A percentile compares a stretch with the other conserved stretches of the same genome.
phyloP scores from a whole-genome alignment of 257 asterid species.

The Coffea eugenioides region DNA sequence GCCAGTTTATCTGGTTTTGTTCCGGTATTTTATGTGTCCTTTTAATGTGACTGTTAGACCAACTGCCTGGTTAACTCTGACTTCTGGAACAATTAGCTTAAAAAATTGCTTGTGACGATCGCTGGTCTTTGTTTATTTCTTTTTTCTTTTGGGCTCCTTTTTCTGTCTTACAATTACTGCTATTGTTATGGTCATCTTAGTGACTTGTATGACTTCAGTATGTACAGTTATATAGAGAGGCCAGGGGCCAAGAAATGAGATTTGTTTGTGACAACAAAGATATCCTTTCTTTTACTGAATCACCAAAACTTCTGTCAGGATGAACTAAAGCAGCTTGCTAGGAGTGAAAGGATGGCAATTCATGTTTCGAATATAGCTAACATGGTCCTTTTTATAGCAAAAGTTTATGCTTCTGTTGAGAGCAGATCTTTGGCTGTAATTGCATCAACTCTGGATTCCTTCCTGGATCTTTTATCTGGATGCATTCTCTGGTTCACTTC shows the following conservation, averaged over 20 bases:
- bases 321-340: slow-evolving; percentile 66
- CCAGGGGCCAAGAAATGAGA: neutral
- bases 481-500: slow-evolving; percentile 90
- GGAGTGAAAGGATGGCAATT: slow-evolving; percentile 72
- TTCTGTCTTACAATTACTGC: neutral
- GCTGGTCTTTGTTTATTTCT: neutral
- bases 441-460: slow-evolving; percentile 88
- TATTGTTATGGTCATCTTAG: neutral
- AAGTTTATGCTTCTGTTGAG: slow-evolving; percentile 71
- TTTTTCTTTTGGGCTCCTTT: too few relatives aligned
- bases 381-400: slow-evolving; percentile 71
- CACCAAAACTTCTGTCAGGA: slow-evolving; percentile 43
- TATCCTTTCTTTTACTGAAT: slow-evolving; percentile 10
- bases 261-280: neutral
- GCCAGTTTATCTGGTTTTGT: neutral
- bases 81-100: neutral
- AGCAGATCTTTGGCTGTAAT: slow-evolving; percentile 94
- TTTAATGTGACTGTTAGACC: neutral
- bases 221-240: neutral
- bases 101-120: neutral
- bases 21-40: neutral
- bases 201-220: neutral
- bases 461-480: slow-evolving; percentile 85
- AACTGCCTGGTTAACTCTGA: neutral
- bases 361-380: slow-evolving; percentile 66